Base-by-base conservation (phyloP, 2,329 filamentous ascomycete genomes). In the Cephalotrichum gorgonifer region DNA sequence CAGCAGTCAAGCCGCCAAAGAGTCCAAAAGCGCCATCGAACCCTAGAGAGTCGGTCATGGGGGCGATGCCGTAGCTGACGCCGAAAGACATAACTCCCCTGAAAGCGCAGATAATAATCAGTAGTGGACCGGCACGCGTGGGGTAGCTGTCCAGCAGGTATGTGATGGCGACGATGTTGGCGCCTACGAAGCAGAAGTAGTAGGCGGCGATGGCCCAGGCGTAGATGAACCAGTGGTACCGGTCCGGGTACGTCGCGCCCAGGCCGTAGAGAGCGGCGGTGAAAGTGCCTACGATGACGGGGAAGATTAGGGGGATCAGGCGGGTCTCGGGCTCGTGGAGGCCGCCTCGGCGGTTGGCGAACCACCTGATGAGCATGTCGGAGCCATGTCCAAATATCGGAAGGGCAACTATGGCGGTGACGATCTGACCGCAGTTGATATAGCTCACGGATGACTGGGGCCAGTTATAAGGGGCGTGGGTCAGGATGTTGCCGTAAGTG, bases 261-360 rank as follows among this genome's bases (percentile, higher is more conserved):
- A 59, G 54, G 1, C 68, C 69, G 48, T 69, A 70, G 0, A 70
- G 54, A 1, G 67, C 60, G 1, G 63, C 56, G 0, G 63, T 63
- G n/a, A 69, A 54, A 0, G 64, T 57, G 1, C 67, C 68, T 7
- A 69, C 55, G 3, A 62, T 53, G 14, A 69, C 57, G 0, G 70
- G 68, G 15, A 70, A 50, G 39, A 64, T 50, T 2, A 64, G 55
- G 3, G 59, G 57, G 9, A 69, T 49, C 1, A 71, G 56, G 3
- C 68, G 62, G 23, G 55, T 61, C 51, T 71, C 67, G 2, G 68
- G 62, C 53, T 70, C 64, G 51, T 69, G 65, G n/a, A 71, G 55
- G 5, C 68, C 68, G 20, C 56, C 56, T 15, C 63, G 66, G 2
- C 64, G 60, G 22, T 57, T 53, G 3, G 67, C 66, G 27, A 60